Conservation (phyloP, 1,284 basidiomycete genomes). For the Rhodotorula sp. region DNA sequence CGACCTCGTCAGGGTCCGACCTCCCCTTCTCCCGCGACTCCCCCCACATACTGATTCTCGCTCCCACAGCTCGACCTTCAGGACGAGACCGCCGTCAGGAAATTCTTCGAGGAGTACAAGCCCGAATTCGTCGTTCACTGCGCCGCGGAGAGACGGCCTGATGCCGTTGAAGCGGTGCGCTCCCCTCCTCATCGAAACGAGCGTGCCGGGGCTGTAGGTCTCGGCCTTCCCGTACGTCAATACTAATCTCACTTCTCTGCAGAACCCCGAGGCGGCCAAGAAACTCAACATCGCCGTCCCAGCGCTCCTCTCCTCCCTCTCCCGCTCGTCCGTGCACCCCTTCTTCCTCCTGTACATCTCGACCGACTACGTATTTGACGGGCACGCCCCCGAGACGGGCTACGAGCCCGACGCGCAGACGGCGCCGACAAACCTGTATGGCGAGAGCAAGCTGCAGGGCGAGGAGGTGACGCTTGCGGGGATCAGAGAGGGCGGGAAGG, state of each 20-base stretch:
- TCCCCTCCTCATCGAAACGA: not conserved
- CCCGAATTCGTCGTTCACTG: constrained; percentile 82
- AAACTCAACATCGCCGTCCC: constrained; percentile 49
- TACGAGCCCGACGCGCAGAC: constrained; percentile 67
- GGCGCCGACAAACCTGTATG: constrained; percentile 76
- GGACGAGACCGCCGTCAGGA: constrained; percentile 58
- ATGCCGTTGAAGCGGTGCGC: constrained; percentile 73
- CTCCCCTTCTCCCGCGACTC: too few species aligned
- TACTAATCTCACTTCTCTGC: not conserved
- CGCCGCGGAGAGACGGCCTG: constrained; percentile 78
- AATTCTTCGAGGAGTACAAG: constrained; percentile 59
- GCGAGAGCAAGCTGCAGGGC: constrained; percentile 71
- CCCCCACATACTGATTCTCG: not conserved
- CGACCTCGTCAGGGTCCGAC: constrained; percentile 54
- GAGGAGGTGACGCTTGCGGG: constrained; percentile 64
- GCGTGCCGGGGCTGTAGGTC: too few species aligned
- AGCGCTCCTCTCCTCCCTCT: constrained; percentile 63
- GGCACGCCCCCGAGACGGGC: constrained; percentile 61
- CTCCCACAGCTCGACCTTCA: constrained; percentile 62
- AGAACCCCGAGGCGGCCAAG: constrained; percentile 68
- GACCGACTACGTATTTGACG: constrained; percentile 82
- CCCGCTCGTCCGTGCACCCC: constrained; percentile 47
- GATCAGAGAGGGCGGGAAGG: constrained; percentile 55
- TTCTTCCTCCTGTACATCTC: constrained; percentile 40
- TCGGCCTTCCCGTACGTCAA: too few species aligned